Evolutionary conservation across 2,329 filamentous ascomycete species (phyloP), one percentile per base, ranked within the genome.

Genomic region (Stemphylium lycopersici): DNA sequence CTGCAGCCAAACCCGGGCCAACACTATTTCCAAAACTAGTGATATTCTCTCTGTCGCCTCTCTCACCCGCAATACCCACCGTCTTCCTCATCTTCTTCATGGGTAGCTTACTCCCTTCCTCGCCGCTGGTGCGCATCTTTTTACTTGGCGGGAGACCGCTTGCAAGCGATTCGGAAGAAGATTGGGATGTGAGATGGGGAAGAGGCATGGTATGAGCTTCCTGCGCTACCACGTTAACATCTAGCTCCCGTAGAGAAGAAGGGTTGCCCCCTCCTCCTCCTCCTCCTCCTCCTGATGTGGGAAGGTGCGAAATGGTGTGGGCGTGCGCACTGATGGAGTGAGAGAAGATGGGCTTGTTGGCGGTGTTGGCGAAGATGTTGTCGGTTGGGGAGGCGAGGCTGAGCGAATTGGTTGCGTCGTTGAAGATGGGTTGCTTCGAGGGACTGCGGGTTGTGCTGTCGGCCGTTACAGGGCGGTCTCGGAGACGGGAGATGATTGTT

Each of bases 381-480:
- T 69, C 64, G 39, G 68, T 66, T 10, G 68, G 59, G 3, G 64
- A 67, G 11, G 73, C 45, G 65, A 63, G 48, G 22, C 73, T 55
- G 61, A 64, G 49, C 24, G 73, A 53, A 61, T 83, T 80, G 48
- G 65, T 69, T 12, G 73, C 69, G 62, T 85, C 83, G 58, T 80
- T 80, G 66, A 83, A 84, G 52, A 85, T 76, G 52, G 79, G 79
- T 26, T 77, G 75, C 65, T 85, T 85, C 20, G 76, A 76, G 4
- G 82, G 80, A 49, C 74, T 77, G 33, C 70, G 69, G 0, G 58
- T 53, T 5, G 55, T 56, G 8, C 56, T 51, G 40, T 74, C 75
- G 50, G 69, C 62, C 45, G 72, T 63, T 4, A 59, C 48, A 6
- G 70, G 61, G n/a, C 50, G 69, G 63, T 79, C 64, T 68, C 78